phyloP scores from a whole-genome alignment of 148 eudicot genomes.

The Heliosperma pusillum region DNA sequence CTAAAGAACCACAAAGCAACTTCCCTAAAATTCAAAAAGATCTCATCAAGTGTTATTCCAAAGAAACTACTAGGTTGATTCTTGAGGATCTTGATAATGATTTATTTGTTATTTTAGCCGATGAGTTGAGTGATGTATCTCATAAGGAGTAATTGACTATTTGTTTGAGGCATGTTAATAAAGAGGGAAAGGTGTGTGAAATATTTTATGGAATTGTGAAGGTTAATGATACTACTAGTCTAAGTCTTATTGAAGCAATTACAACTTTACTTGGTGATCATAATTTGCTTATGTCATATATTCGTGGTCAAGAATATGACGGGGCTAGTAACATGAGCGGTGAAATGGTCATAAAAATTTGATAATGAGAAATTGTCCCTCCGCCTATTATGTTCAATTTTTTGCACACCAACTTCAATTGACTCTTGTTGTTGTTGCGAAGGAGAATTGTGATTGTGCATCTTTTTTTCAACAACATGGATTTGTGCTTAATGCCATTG shows the following conservation, averaged over 20 bases:
- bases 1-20: background rate
- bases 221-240: too few relatives aligned
- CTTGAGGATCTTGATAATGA: conserved; percentile 7
- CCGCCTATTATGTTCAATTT: too few relatives aligned
- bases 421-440: too few relatives aligned
- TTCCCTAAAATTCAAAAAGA: background rate
- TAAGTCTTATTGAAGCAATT: background rate
- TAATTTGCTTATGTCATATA: background rate
- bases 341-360: conserved; percentile 6
- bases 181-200: background rate
- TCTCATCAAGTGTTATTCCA: background rate
- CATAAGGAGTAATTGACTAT: too few relatives aligned
- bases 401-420: too few relatives aligned
- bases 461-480: too few relatives aligned
- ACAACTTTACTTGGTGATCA: conserved; percentile 2
- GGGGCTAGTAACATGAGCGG: conserved; percentile 30
- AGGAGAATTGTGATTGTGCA: too few relatives aligned
- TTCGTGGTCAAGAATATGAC: conserved; percentile 27
- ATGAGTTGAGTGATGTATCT: too few relatives aligned
- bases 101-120: too few relatives aligned
- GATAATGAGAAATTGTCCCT: conserved; percentile 10
- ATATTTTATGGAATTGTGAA: conserved; percentile 11
- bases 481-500: too few relatives aligned
- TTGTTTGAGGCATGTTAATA: conserved; percentile 12
- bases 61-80: conserved; percentile 10